Percentiles rank a stretch among this genome's conserved stretches.
Evolutionary conservation across 805 yeast genomes (phyloP).

Genomic region (Lachancea sp.): DNA sequence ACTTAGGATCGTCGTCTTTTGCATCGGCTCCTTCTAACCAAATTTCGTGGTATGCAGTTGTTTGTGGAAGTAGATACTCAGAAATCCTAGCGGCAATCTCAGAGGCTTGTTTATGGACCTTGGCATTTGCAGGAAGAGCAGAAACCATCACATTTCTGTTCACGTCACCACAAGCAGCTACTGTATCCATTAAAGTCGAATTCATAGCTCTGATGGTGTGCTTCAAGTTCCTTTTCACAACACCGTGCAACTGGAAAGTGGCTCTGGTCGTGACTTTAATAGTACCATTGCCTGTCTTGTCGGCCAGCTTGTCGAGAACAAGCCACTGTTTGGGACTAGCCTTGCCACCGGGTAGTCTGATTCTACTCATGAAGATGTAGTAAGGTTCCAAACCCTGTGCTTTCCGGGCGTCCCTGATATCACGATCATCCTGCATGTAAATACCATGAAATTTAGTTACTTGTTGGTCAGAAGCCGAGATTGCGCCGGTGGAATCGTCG

Average conservation of each 20-base stretch:
- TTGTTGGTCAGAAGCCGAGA: conserved; percentile 86
- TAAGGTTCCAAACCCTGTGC: conserved; percentile 92
- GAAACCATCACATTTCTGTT: conserved; percentile 91
- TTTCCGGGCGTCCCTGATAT: conserved; percentile 86
- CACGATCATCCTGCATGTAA: conserved; percentile 98
- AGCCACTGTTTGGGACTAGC: conserved; percentile 89
- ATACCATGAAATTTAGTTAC: conserved; percentile 96
- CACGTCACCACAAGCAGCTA: conserved; percentile 98
- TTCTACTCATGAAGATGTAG: conserved; percentile 94
- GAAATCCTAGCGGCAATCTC: conserved; percentile 59
- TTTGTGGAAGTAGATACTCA: conserved; percentile 77
- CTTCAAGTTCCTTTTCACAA: conserved; percentile 81
- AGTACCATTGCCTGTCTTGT: conserved; percentile 84
- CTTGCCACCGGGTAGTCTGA: conserved; percentile 88
- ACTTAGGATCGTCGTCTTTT: conserved; percentile 56
- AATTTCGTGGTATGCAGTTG: conserved; percentile 94
- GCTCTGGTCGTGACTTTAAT: conserved; percentile 94
- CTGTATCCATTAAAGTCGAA: conserved; percentile 81
- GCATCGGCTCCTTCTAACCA: conserved; percentile 88
- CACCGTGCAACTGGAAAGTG: conserved; percentile 93
- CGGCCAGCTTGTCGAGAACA: conserved; percentile 72
- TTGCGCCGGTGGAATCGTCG: conserved; percentile 84
- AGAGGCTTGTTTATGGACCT: conserved; percentile 70
- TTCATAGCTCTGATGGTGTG: conserved; percentile 92
- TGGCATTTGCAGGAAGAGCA: conserved; percentile 81